phyloP scores from a whole-genome alignment of 2,329 filamentous ascomycete species.

The Nothomitra cinnamomea region DNA sequence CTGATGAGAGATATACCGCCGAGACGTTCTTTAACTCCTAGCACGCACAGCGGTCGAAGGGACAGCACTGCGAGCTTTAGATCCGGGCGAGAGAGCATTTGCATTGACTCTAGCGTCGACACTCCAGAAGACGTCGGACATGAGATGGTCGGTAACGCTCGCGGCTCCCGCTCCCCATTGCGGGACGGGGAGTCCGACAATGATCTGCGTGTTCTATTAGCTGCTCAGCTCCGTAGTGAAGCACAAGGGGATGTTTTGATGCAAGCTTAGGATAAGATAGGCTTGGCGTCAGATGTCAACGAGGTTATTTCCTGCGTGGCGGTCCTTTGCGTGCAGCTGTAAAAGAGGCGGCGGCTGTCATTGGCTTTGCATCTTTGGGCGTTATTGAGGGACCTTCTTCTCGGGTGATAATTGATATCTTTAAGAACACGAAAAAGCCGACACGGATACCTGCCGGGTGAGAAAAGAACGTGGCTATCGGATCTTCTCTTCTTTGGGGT shows the following conservation, averaged over 20 bases:
- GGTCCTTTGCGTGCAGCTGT: too few relatives aligned
- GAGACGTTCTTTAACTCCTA: neutral
- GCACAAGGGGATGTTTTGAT: neutral
- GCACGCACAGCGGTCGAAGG: neutral
- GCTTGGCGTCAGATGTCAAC: too few relatives aligned
- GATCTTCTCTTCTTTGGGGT: neutral
- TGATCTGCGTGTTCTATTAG: neutral
- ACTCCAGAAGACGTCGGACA: neutral
- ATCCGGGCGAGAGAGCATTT: neutral
- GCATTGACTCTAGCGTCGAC: neutral
- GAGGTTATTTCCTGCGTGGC: too few relatives aligned
- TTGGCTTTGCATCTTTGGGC: too few relatives aligned
- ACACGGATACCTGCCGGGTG: neutral
- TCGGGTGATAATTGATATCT: too few relatives aligned
- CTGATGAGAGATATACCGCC: conserved; percentile 1
- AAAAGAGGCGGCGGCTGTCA: too few relatives aligned
- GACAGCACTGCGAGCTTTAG: neutral
- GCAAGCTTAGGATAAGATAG: neutral
- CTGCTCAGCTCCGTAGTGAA: neutral
- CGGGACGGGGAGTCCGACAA: neutral
- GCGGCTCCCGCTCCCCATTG: neutral
- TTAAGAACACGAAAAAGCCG: neutral
- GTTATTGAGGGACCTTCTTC: too few relatives aligned
- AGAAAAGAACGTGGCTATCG: neutral
- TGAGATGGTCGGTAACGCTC: neutral